Base-by-base conservation (phyloP, 192 early-diverging fungal species). In the Backusella circina region DNA sequence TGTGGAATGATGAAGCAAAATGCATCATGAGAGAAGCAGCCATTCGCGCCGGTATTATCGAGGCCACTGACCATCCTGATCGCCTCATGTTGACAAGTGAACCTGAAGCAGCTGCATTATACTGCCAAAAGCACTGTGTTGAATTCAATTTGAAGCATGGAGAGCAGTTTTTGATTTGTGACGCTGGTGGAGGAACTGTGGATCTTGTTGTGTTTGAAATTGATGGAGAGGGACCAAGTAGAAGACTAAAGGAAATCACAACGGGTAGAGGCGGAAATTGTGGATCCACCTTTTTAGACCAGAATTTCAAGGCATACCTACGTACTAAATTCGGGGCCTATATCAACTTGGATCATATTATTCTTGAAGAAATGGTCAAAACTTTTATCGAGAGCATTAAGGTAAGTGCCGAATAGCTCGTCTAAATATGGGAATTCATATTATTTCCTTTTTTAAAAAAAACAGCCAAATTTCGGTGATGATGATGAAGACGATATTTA, bases 101-200 rank as follows among this genome's bases (percentile, higher is more conserved):
- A 57, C 79, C 84, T 12, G 84, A 86, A 39, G 84, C 84, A 12
- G 85, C 85, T 5, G 83, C 85, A 10, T 72, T 86, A 51, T 86
- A 84, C 31, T 86, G 85, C 37, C 78, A 84, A 41, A 77, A 80
- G 65, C 80, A 84, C 31, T 82, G 78, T 28, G 83, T 83, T 31
- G 80, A 86, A 41, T 84, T 84, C 41, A 70, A 84, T 30, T 77
- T 86, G 12, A 74, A 47, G 3, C 70, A 81, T 47, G 85, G 83
- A 9, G 80, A 82, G 21, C 80, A 79, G 7, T 88, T 88, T 54
- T 80, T 86, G 79, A 84, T 86, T 68, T 84, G 85, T 70, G 86
- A 87, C 74, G 83, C 83, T 39, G 86, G 86, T 47, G 86, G 86
- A 36, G 86, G 86, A 68, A 88, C 86, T 2, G 86, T 88, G 1